A percentile compares a stretch with the other conserved stretches of the same genome.
Conservation (phyloP, 352 stramenopile genomes). For the Globisporangium splendens region DNA sequence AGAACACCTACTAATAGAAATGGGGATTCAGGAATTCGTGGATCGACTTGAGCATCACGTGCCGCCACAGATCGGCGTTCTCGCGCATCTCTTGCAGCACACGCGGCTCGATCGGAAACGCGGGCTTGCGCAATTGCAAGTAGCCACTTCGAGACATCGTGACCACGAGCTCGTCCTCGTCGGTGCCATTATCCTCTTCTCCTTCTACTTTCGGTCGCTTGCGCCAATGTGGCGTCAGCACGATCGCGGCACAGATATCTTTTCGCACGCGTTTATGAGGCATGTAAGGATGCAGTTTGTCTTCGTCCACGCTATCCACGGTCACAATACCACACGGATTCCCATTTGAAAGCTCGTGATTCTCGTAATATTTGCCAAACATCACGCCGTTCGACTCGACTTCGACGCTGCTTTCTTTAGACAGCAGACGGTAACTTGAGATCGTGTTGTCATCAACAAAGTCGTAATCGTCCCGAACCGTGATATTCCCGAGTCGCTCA, state of each 20-base stretch:
- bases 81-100: neutral
- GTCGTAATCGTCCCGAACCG: slow-evolving; percentile 17
- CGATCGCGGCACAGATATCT: slow-evolving; percentile 30
- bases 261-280: slow-evolving; percentile 24
- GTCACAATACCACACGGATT: slow-evolving; percentile 23
- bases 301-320: slow-evolving; percentile 32
- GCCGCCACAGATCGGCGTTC: slow-evolving; percentile 1
- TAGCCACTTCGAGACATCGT: neutral
- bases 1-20: no score
- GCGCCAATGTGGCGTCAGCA: slow-evolving; percentile 23
- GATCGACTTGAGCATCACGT: neutral
- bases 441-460: slow-evolving; percentile 24
- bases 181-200: neutral
- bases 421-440: slow-evolving; percentile 32
- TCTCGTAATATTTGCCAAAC: slow-evolving; percentile 24
- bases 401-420: slow-evolving; percentile 24
- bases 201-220: no score
- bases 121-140: neutral
- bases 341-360: slow-evolving; percentile 1
- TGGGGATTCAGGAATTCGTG: neutral
- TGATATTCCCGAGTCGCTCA: slow-evolving; percentile 11
- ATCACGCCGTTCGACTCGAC: slow-evolving; percentile 44
- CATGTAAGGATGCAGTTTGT: slow-evolving; percentile 34
- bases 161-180: neutral
- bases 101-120: neutral